phyloP scores from a whole-genome alignment of 768 basidiomycete genomes.

The Mycena epipterygia region DNA sequence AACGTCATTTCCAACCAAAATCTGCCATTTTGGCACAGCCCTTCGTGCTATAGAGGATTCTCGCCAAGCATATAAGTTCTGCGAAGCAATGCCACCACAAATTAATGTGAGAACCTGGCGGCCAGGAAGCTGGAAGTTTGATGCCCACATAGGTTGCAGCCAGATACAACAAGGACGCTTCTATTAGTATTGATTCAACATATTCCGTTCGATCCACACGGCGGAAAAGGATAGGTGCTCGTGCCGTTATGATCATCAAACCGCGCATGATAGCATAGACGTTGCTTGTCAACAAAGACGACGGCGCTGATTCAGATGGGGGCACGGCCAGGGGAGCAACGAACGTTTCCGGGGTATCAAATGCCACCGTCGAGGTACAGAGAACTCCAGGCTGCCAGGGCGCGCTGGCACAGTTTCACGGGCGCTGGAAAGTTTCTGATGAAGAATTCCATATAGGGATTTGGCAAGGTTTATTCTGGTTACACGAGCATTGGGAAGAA shows the following conservation, averaged over 20 bases:
- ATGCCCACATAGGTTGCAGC: neutral
- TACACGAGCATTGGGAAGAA: no score
- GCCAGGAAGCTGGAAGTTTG: neutral
- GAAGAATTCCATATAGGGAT: no score
- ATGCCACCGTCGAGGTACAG: neutral
- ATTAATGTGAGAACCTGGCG: neutral
- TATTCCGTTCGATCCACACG: neutral
- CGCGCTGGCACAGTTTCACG: neutral
- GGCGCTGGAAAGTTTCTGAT: no score
- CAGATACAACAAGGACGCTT: neutral
- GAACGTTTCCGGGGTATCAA: neutral
- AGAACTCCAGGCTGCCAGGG: no score
- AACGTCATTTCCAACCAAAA: neutral
- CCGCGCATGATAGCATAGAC: neutral
- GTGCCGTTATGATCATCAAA: neutral
- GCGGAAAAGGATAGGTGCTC: neutral
- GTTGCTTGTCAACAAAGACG: no score
- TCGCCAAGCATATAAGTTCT: neutral
- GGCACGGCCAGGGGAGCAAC: no score
- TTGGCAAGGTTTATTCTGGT: no score
- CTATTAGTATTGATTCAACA: conserved; percentile 20
- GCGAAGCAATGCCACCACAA: neutral
- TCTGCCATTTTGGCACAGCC: neutral
- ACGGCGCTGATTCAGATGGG: no score
- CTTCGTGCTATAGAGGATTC: neutral